These are phyloP conservation scores for Colletotrichum musae DNA, from an alignment of 2,329 filamentous ascomycete species.

Conservation along the genomic window DNA sequence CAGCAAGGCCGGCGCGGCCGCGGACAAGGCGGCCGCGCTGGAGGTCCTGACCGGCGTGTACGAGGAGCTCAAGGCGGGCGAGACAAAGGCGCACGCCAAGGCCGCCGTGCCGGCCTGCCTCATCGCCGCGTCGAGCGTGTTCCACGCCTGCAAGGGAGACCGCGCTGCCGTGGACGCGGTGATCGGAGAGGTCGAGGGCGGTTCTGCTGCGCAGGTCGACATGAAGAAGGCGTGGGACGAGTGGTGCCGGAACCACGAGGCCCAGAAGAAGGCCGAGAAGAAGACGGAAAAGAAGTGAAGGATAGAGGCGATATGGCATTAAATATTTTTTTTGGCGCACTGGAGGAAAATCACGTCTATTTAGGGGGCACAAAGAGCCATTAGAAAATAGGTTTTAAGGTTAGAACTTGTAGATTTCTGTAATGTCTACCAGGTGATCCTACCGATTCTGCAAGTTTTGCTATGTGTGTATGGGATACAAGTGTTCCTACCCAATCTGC, in stretches of 20 bases:
- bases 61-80: conserved; percentile 71
- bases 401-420: too few species aligned
- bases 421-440: too few species aligned
- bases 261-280: conserved; percentile 32
- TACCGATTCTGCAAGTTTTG: too few species aligned
- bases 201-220: conserved; percentile 37
- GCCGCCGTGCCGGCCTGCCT: conserved; percentile 82
- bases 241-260: conserved; percentile 40
- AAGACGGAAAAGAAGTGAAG: conserved; percentile 18
- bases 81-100: conserved; percentile 79
- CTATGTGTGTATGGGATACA: too few species aligned
- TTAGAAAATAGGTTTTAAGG: too few species aligned
- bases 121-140: conserved; percentile 74
- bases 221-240: conserved; percentile 39
- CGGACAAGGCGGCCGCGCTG: conserved; percentile 64
- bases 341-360: too few species aligned
- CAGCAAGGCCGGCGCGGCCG: conserved; percentile 50
- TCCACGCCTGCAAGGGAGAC: conserved; percentile 66
- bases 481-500: too few species aligned
- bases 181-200: conserved; percentile 74
- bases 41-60: conserved; percentile 78
- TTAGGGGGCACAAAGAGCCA: too few species aligned
- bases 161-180: conserved; percentile 71
- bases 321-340: too few species aligned
- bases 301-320: too few species aligned